phyloP scores from a whole-genome alignment of 176 grass and related monocot genomes.

The Triticum dicoccoides region DNA sequence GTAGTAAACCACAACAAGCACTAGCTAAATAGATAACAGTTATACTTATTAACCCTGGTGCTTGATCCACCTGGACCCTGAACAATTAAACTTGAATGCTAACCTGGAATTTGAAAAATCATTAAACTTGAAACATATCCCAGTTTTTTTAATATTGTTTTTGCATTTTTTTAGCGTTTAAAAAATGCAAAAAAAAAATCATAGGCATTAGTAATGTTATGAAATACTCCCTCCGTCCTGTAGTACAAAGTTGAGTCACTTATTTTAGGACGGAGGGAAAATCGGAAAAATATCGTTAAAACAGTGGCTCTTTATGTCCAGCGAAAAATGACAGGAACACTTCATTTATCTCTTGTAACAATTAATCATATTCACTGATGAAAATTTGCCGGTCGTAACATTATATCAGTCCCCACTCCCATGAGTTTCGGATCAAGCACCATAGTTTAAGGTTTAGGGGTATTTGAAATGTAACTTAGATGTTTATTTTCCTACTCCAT shows the following conservation, averaged over 20 bases:
- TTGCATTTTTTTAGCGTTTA: background rate
- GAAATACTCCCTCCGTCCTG: background rate
- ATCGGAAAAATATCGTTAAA: background rate
- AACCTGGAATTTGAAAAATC: background rate
- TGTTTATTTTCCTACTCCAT: background rate
- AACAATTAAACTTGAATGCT: background rate
- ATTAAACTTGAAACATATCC: background rate
- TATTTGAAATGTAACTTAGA: background rate
- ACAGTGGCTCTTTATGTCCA: background rate
- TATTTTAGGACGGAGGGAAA: background rate
- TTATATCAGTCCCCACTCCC: background rate
- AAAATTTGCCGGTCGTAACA: background rate
- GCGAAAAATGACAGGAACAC: background rate
- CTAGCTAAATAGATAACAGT: background rate
- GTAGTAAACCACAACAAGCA: background rate
- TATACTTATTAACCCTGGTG: background rate
- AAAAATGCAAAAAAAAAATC: background rate
- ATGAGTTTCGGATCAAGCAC: too few species aligned
- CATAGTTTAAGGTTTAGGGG: background rate
- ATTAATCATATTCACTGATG: background rate
- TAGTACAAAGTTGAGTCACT: too few species aligned
- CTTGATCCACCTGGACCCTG: background rate
- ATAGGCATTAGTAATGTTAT: background rate
- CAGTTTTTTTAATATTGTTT: background rate
- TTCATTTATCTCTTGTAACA: background rate